Percentiles rank a stretch among this genome's conserved stretches.
phyloP scores from a whole-genome alignment of 768 basidiomycete species.

The Rhizopogon vinicolor region DNA sequence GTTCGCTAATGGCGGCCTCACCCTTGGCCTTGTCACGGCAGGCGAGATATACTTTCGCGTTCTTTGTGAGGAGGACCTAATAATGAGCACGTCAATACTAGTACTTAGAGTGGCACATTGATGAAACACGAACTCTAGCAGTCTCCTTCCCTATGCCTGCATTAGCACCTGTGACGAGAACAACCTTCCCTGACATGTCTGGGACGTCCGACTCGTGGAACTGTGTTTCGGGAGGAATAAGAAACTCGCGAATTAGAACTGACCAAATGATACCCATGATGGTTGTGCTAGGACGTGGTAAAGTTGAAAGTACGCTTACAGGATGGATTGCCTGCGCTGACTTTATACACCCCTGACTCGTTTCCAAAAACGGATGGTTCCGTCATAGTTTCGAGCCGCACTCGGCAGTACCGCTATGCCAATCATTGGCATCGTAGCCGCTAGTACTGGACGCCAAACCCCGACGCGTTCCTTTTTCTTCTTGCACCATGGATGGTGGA shows the following conservation, averaged over 20 bases:
- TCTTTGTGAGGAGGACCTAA: conserved; percentile 36
- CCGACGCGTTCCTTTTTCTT: no score
- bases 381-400: no score
- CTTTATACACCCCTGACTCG: no score
- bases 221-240: conserved; percentile 19
- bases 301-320: no score
- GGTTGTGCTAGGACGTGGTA: no score
- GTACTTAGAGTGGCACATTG: neutral
- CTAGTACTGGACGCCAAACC: no score
- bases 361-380: no score
- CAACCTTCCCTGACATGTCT: conserved; percentile 32
- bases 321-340: no score
- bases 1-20: conserved; percentile 31
- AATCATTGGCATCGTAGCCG: no score
- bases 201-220: conserved; percentile 27
- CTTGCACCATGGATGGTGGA: no score
- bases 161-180: conserved; percentile 43
- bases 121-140: conserved; percentile 13
- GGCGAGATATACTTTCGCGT: conserved; percentile 51
- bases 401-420: no score
- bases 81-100: neutral
- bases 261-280: conserved; percentile 7
- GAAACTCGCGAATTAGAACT: neutral
- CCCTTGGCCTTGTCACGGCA: conserved; percentile 36
- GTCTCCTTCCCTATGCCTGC: conserved; percentile 49